Percentiles rank a stretch among this genome's conserved stretches.
phyloP scores from a whole-genome alignment of 2,329 filamentous ascomycete species.

The Zymoseptoria pseudotritici region DNA sequence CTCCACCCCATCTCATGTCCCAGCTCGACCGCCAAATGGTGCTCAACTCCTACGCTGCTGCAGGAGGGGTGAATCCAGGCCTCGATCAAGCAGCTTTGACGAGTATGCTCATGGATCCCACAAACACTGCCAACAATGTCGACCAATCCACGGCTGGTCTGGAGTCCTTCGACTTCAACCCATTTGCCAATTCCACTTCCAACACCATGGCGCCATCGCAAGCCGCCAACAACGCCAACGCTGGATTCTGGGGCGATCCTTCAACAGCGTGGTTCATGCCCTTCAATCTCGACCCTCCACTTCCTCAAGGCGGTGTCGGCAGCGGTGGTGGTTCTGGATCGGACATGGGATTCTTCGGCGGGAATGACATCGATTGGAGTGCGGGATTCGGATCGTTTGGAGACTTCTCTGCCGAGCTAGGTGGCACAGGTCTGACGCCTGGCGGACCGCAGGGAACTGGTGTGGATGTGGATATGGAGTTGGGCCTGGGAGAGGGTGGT shows the following conservation, averaged over 20 bases:
- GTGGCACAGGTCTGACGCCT: not conserved
- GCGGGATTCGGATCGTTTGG: not conserved
- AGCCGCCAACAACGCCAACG: conserved; percentile 5
- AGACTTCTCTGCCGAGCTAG: not conserved
- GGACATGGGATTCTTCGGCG: not conserved
- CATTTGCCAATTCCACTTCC: conserved; percentile 12
- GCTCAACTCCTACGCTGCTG: conserved; percentile 59
- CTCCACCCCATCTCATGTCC: conserved; percentile 46
- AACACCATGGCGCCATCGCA: conserved; percentile 1
- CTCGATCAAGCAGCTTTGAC: conserved; percentile 25
- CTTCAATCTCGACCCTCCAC: conserved; percentile 74
- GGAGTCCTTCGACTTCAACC: conserved; percentile 24
- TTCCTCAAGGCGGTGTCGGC: not conserved
- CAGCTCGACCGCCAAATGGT: conserved; percentile 70
- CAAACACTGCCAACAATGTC: conserved; percentile 2
- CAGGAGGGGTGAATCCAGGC: conserved; percentile 34
- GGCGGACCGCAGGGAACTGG: too few relatives aligned
- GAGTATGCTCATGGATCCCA: conserved; percentile 9
- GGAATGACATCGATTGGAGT: not conserved
- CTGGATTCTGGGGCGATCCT: conserved; percentile 32
- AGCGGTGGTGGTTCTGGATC: not conserved
- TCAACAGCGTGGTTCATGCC: conserved; percentile 82
- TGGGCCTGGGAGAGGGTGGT: not conserved
- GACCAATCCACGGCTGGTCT: conserved; percentile 4
- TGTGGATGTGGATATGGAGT: not conserved